phyloP scores from a whole-genome alignment of 164 flowering plant genomes.

The Chimonanthus salicifolius region DNA sequence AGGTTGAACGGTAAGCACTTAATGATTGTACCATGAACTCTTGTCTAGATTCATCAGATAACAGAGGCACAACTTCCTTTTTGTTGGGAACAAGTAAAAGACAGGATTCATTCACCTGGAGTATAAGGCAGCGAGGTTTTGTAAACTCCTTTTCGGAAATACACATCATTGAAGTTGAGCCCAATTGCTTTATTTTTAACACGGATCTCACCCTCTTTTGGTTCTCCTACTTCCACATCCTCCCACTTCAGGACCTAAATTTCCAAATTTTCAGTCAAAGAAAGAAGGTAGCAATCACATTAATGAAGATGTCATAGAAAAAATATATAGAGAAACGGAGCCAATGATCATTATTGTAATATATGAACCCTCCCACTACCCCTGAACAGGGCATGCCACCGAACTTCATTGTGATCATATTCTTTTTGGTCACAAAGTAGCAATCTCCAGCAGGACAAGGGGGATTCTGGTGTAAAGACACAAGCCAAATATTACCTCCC shows the following conservation, averaged over 20 bases:
- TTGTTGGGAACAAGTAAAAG: background rate
- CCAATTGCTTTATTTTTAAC: conserved; percentile 84
- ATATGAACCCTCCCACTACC: background rate
- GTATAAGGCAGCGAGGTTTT: conserved; percentile 63
- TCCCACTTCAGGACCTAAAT: conserved; percentile 82
- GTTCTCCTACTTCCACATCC: conserved; percentile 69
- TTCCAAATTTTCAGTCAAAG: background rate
- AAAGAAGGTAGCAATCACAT: background rate
- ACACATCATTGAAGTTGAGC: conserved; percentile 78
- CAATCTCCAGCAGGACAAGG: too few species aligned
- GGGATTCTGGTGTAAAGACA: too few species aligned
- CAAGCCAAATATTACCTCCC: too few species aligned
- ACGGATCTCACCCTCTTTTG: conserved; percentile 71
- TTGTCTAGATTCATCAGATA: background rate
- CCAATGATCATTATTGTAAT: background rate
- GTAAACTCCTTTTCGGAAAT: conserved; percentile 76
- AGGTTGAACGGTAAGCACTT: too few species aligned
- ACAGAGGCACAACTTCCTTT: background rate
- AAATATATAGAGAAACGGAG: background rate
- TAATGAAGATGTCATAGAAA: too few species aligned
- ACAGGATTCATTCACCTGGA: conserved; percentile 44
- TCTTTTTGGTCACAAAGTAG: too few species aligned
- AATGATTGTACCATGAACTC: too few species aligned
- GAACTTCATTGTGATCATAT: background rate
- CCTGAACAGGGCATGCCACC: background rate